Evolutionary conservation across 129 eudicot species (phyloP).

Genomic region (Centrapalus pauciflorus): DNA sequence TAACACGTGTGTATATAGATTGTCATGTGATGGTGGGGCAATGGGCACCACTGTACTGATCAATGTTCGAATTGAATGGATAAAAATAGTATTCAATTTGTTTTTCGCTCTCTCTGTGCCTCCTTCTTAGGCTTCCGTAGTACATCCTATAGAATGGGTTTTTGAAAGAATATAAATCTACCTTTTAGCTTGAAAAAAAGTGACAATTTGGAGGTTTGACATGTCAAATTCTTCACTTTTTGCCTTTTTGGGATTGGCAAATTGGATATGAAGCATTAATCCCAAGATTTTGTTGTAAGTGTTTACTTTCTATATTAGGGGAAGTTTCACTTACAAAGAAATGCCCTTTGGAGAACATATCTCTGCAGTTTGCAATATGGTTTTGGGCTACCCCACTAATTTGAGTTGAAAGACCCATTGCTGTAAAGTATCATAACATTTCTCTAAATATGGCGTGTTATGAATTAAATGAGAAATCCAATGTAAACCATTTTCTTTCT

Average conservation of each 20-base stretch:
- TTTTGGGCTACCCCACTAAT: not conserved
- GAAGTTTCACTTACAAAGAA: too few species aligned
- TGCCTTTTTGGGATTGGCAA: not conserved
- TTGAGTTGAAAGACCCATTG: not conserved
- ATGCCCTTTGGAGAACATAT: too few species aligned
- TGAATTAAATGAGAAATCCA: not conserved
- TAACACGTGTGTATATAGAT: not conserved
- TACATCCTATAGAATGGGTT: not conserved
- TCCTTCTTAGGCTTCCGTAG: not conserved
- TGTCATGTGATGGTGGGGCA: not conserved
- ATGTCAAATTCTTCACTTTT: not conserved
- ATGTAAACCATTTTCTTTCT: not conserved
- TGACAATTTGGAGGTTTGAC: not conserved
- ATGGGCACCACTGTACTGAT: not conserved
- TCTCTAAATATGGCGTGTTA: not conserved
- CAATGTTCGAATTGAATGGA: not conserved
- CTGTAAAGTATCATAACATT: not conserved
- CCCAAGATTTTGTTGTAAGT: slow-evolving; percentile 2
- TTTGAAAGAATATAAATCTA: not conserved
- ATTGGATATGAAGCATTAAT: not conserved
- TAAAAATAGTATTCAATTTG: not conserved
- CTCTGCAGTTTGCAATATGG: not conserved
- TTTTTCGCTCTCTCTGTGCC: not conserved
- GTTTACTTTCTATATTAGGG: not conserved
- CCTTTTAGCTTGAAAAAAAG: not conserved